phyloP scores from a whole-genome alignment of 73 alveolate genomes.

The Breviolum minutum region DNA sequence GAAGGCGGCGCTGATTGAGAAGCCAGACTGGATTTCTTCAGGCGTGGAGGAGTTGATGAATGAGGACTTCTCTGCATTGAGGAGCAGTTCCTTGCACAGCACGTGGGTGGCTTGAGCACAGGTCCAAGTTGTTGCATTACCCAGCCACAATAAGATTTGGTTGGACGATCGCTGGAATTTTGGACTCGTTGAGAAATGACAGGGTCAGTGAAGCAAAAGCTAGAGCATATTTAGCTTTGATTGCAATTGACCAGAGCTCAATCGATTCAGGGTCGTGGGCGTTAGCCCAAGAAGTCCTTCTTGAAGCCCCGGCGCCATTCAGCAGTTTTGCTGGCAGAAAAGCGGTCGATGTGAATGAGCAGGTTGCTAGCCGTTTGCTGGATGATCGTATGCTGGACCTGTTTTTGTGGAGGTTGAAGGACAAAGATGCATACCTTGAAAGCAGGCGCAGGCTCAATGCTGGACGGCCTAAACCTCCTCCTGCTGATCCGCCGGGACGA shows the following conservation, averaged over 20 bases:
- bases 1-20: not conserved
- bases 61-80: not conserved
- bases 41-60: not conserved
- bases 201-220: not conserved
- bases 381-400: not conserved
- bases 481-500: too few species aligned
- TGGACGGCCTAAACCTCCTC: too few species aligned
- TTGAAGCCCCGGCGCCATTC: not conserved
- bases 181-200: not conserved
- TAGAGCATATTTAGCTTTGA: not conserved
- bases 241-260: not conserved
- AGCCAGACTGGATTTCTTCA: not conserved
- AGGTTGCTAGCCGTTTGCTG: not conserved
- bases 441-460: not conserved
- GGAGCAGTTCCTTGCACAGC: not conserved
- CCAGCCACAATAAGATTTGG: not conserved
- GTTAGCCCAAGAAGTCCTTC: not conserved
- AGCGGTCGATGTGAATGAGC: not conserved
- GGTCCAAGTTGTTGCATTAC: not conserved
- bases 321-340: not conserved
- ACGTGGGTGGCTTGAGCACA: not conserved
- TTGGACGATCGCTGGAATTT: not conserved
- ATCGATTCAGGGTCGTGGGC: not conserved
- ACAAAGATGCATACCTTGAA: not conserved
- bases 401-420: not conserved